Conservation (phyloP, 2,329 filamentous ascomycete genomes). For the Talaromyces sp. region DNA sequence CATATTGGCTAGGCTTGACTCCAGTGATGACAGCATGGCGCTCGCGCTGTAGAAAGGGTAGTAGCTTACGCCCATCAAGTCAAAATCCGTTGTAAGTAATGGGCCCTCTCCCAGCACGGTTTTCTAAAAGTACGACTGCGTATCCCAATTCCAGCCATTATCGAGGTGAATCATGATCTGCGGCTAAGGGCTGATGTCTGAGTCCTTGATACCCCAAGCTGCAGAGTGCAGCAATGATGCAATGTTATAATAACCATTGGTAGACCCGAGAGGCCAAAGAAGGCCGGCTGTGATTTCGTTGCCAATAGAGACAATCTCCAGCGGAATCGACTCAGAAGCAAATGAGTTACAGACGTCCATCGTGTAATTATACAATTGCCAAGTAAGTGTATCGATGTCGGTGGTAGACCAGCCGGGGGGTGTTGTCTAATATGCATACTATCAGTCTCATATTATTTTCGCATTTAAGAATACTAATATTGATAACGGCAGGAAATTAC, state of each 20-base stretch:
- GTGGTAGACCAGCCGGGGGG: constrained; percentile 59
- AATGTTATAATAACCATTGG: constrained; percentile 53
- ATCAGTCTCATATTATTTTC: not conserved
- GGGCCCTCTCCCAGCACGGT: constrained; percentile 49
- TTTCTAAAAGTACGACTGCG: constrained; percentile 62
- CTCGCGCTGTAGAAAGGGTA: constrained; percentile 63
- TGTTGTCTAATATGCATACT: constrained; percentile 32
- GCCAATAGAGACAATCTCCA: constrained; percentile 62
- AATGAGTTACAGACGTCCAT: constrained; percentile 57
- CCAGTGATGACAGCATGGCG: constrained; percentile 55
- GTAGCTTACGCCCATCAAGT: constrained; percentile 67
- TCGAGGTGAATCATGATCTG: constrained; percentile 71
- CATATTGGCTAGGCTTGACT: constrained; percentile 53
- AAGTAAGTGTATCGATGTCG: constrained; percentile 52
- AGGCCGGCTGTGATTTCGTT: constrained; percentile 67
- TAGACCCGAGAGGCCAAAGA: constrained; percentile 59
- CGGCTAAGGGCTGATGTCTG: constrained; percentile 49
- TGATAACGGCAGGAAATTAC: constrained; percentile 17
- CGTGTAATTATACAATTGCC: constrained; percentile 65
- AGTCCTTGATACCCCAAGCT: constrained; percentile 59
- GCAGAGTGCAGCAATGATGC: constrained; percentile 60
- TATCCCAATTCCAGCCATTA: constrained; percentile 66
- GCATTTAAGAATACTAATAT: not conserved
- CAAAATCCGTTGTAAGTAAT: constrained; percentile 53
- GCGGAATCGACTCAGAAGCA: constrained; percentile 47